Conservation (phyloP, 2,329 filamentous ascomycete species). For the Cladosporium sp. region DNA sequence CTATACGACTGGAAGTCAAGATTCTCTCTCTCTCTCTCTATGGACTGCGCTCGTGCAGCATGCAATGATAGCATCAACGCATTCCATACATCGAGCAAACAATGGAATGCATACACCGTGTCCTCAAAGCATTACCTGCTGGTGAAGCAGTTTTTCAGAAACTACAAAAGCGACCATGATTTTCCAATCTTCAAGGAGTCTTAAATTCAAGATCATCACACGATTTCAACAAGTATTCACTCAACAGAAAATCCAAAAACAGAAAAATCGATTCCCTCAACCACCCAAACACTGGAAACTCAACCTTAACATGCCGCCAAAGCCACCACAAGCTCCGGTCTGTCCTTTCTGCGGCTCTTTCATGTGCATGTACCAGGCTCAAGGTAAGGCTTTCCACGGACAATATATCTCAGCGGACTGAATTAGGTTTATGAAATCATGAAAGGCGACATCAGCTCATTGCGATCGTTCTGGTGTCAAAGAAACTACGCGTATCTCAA, state of each 20-base stretch:
- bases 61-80: not conserved
- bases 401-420: not conserved
- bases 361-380: constrained; percentile 10
- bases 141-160: not conserved
- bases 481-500: no score
- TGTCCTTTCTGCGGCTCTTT: constrained; percentile 11
- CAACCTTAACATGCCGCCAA: constrained; percentile 1
- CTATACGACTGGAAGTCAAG: not conserved
- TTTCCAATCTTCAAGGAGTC: not conserved
- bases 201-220: not conserved
- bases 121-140: not conserved
- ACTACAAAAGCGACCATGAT: not conserved
- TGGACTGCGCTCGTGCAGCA: not conserved
- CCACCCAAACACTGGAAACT: not conserved
- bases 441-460: no score
- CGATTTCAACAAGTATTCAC: no score
- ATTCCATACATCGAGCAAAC: not conserved
- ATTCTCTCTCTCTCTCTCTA: no score
- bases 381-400: not conserved
- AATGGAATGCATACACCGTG: not conserved
- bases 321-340: not conserved
- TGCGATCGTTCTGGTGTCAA: no score
- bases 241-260: not conserved
- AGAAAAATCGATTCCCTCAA: not conserved
- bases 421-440: no score